Conservation (phyloP, 257 asterid species). For the Leptodermis oblonga region DNA sequence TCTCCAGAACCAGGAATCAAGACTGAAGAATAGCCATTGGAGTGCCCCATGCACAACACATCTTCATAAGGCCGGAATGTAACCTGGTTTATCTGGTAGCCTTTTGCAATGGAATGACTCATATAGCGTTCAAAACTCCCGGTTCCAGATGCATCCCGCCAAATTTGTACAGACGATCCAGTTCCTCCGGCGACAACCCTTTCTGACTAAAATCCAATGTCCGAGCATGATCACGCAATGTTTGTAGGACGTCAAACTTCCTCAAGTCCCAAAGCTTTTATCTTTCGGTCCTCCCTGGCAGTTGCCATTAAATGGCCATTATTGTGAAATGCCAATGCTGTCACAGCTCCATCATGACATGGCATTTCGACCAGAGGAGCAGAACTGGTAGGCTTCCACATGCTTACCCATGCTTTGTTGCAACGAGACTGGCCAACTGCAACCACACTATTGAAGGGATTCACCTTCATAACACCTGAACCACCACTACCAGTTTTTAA, state of each 20-base stretch:
- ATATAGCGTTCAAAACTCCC: constrained; percentile 60
- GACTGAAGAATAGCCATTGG: constrained; percentile 81
- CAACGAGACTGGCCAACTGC: constrained; percentile 81
- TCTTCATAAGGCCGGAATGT: constrained; percentile 86
- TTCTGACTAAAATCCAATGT: constrained; percentile 76
- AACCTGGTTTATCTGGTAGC: constrained; percentile 63
- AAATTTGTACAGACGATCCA: constrained; percentile 70
- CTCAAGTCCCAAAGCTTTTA: constrained; percentile 94
- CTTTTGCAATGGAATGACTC: constrained; percentile 77
- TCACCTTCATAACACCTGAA: constrained; percentile 58
- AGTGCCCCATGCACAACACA: constrained; percentile 82
- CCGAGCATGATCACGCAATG: constrained; percentile 49
- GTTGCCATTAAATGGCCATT: constrained; percentile 95
- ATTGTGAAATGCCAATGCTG: constrained; percentile 77
- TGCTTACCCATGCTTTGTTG: constrained; percentile 83
- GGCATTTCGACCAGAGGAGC: constrained; percentile 83
- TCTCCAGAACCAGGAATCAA: constrained; percentile 78
- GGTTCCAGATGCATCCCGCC: constrained; percentile 54
- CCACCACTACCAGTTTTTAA: constrained; percentile 72
- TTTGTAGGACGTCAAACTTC: constrained; percentile 61
- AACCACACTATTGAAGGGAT: constrained; percentile 66
- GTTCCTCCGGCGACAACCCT: constrained; percentile 64
- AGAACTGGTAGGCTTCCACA: constrained; percentile 93
- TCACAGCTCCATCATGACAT: constrained; percentile 81
- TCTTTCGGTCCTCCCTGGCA: constrained; percentile 83